Base-by-base conservation (phyloP, 345 rosid genomes). In the Arabidopsis arenosa region DNA sequence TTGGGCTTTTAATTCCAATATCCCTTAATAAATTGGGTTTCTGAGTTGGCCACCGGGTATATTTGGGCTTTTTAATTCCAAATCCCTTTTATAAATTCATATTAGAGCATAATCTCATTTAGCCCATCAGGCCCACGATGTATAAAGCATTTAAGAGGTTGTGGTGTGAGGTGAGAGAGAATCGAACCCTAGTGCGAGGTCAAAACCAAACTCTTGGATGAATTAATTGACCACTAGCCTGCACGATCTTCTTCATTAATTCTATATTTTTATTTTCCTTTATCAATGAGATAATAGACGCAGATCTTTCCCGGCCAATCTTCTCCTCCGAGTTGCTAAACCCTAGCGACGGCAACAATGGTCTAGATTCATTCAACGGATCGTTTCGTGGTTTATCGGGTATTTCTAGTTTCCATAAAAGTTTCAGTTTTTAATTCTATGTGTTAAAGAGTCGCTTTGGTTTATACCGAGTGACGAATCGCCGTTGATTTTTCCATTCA, bases 181-280 rank as follows among this genome's bases (percentile, higher is more conserved):
- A 18, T 53, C 77, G 77, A 73, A 73, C 64, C 71, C 37, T 9
- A 18, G 47, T 12, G 12, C 70, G n/a, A 17, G 35, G 36, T 54
- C 36, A 53, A 63, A 53, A 73, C 64, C 9, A 9, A 63, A 30
- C 36, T 0, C 2, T n/a, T 0, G 0, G 5, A 13, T 9, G 33
- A 4, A 2, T 4, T 9, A 5, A 61, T 3, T 18, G 13, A 73
- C 77, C 77, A 55, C 77, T 64, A 44, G 37, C 36, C 77, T 9
- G 56, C 77, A 73, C 77, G 64, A 53, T 55, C 64, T 5, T 5
- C 23, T 2, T 0, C 1, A 23, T 4, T 0, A 13, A 5, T 0
- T 1, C 2, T 6, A 0, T 8, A 5, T 1, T 4, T 37, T 37
- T 36, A 0, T 52, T 6, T 7, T 39, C 0, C 0, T 2, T 15